These are phyloP conservation scores for Penicillium glabrum DNA, from an alignment of 2,329 filamentous ascomycete species.

Conservation along the genomic window DNA sequence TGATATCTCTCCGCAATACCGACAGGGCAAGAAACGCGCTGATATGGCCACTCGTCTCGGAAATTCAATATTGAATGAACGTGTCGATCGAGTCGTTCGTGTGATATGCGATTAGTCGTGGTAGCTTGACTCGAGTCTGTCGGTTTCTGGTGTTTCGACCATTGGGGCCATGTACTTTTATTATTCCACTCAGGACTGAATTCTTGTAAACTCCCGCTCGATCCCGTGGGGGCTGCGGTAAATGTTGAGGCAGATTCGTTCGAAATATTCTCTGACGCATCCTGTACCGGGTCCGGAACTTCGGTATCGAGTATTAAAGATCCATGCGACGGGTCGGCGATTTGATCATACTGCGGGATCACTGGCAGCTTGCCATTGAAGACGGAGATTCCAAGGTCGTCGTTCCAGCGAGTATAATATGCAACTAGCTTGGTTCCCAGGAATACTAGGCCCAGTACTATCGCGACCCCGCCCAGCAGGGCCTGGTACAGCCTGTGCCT, in stretches of 20 bases:
- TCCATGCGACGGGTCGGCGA: neutral
- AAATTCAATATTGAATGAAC: constrained; percentile 6
- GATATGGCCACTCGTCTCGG: neutral
- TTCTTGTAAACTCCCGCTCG: neutral
- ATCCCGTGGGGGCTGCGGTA: neutral
- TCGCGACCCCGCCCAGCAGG: neutral
- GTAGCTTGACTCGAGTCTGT: no score
- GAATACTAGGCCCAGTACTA: constrained; percentile 6
- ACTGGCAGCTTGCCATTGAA: constrained; percentile 3
- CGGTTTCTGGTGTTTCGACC: neutral
- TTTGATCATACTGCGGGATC: constrained; percentile 1
- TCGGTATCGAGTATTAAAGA: neutral
- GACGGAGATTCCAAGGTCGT: neutral
- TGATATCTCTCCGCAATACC: constrained; percentile 5
- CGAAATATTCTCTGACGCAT: neutral
- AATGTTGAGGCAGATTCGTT: neutral
- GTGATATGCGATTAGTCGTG: constrained; percentile 1
- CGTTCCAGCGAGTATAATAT: neutral
- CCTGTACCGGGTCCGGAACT: no score
- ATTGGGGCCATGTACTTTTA: constrained; percentile 3
- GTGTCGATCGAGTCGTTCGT: neutral
- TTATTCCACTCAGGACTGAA: constrained; percentile 6
- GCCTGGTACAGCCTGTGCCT: constrained; percentile 5
- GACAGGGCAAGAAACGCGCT: constrained; percentile 3
- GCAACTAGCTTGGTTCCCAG: neutral